Percentiles rank a stretch among this genome's conserved stretches.
Conservation (phyloP, 1,139 yeast species). For the Petasospora rhodanensis region DNA sequence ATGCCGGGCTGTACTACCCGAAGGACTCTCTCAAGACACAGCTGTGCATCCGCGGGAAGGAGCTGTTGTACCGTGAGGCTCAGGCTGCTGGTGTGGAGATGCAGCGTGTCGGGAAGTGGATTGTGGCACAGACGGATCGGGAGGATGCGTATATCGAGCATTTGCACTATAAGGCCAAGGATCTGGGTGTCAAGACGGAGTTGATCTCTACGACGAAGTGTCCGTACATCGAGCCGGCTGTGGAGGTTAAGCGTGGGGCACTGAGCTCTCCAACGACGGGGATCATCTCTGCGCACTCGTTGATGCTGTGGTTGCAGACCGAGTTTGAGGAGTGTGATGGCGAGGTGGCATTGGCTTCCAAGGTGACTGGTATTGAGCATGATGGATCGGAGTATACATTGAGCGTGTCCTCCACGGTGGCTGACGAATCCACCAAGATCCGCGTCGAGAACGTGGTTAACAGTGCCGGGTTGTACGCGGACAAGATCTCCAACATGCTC, state of each 20-base stretch:
- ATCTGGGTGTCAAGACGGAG: constrained; percentile 57
- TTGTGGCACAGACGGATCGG: constrained; percentile 71
- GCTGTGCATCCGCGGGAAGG: constrained; percentile 72
- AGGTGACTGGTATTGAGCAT: constrained; percentile 43
- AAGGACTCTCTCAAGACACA: constrained; percentile 58
- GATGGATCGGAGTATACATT: constrained; percentile 28
- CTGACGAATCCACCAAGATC: constrained; percentile 39
- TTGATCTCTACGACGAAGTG: constrained; percentile 46
- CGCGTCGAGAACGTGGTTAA: constrained; percentile 60
- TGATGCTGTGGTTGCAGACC: constrained; percentile 55
- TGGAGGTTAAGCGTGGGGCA: constrained; percentile 56
- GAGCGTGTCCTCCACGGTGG: constrained; percentile 31
- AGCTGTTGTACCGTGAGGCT: constrained; percentile 53
- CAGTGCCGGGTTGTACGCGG: constrained; percentile 77
- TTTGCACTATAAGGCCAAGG: constrained; percentile 45
- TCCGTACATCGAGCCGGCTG: constrained; percentile 53
- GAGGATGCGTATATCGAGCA: constrained; percentile 57
- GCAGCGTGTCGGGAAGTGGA: constrained; percentile 76
- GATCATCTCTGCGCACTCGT: constrained; percentile 75
- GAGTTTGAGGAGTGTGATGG: constrained; percentile 48
- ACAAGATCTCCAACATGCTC: constrained; percentile 59
- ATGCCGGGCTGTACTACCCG: constrained; percentile 86
- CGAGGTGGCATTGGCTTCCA: constrained; percentile 59
- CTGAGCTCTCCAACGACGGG: constrained; percentile 84
- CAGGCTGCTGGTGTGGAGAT: constrained; percentile 51